A percentile compares a stretch with the other conserved stretches of the same genome.
phyloP scores from a whole-genome alignment of 306 rosid genomes.

The Trifolium pratense region DNA sequence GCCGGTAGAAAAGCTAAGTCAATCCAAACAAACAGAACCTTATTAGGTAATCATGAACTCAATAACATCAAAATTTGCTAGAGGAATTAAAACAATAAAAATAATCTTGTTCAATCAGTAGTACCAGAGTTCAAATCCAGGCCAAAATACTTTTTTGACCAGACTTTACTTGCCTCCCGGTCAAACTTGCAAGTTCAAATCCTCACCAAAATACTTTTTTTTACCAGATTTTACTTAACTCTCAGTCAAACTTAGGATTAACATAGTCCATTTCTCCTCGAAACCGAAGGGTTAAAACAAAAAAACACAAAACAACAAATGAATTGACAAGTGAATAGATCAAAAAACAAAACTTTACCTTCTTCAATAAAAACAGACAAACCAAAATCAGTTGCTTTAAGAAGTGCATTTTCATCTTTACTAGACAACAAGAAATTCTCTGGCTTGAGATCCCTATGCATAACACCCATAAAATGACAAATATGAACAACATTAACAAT shows the following conservation, averaged over 20 bases:
- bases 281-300: neutral
- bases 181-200: neutral
- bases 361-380: constrained; percentile 90
- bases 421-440: constrained; percentile 90
- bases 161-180: neutral
- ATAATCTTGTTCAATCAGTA: neutral
- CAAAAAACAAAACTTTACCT: constrained; percentile 54
- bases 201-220: neutral
- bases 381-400: constrained; percentile 94
- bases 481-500: constrained; percentile 85
- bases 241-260: neutral
- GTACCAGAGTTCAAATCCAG: neutral
- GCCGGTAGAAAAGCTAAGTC: neutral
- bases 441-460: constrained; percentile 95
- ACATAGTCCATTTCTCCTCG: neutral
- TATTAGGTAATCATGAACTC: constrained; percentile 2
- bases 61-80: constrained; percentile 3
- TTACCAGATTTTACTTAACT: neutral
- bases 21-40: neutral
- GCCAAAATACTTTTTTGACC: neutral
- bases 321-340: constrained; percentile 6
- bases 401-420: constrained; percentile 72
- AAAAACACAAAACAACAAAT: neutral
- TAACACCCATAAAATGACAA: constrained; percentile 95
- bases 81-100: neutral